Conservation (phyloP, 1,284 basidiomycete species). For the Fomitopsis palustris region DNA sequence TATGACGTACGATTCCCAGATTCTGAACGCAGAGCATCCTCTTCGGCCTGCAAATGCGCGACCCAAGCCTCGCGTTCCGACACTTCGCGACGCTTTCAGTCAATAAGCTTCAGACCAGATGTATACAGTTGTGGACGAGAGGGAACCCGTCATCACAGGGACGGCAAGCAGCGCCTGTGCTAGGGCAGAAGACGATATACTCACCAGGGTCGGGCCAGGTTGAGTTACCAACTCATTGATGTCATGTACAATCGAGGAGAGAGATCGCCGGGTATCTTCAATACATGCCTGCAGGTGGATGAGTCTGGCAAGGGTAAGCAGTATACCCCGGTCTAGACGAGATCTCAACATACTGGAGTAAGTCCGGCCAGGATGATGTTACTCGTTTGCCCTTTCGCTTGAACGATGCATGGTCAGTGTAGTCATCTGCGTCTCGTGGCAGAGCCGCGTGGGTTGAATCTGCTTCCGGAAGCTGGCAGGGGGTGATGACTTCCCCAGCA, state of each 20-base stretch:
- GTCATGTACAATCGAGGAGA: slow-evolving; percentile 49
- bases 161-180: neutral
- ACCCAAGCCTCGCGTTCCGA: slow-evolving; percentile 57
- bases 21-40: slow-evolving; percentile 35
- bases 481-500: slow-evolving; percentile 14
- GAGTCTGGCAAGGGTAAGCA: slow-evolving; percentile 42
- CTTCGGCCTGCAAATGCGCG: slow-evolving; percentile 41
- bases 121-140: slow-evolving; percentile 3
- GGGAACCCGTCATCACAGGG: neutral
- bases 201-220: slow-evolving; percentile 19
- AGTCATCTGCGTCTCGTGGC: slow-evolving; percentile 6
- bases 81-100: slow-evolving; percentile 54
- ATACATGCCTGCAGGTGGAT: slow-evolving; percentile 69
- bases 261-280: slow-evolving; percentile 59
- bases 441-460: neutral
- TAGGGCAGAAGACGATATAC: slow-evolving; percentile 4
- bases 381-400: slow-evolving; percentile 24
- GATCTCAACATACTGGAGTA: slow-evolving; percentile 52
- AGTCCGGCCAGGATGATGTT: slow-evolving; percentile 63
- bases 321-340: neutral
- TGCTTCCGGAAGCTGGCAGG: slow-evolving; percentile 1
- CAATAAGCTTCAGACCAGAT: slow-evolving; percentile 20
- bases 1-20: slow-evolving; percentile 44
- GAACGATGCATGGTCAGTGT: slow-evolving; percentile 9
- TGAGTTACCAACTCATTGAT: slow-evolving; percentile 55